Evolutionary conservation across 1,284 basidiomycete genomes (phyloP), one percentile per base, ranked within the genome.

Genomic region (Naganishia sp.): DNA sequence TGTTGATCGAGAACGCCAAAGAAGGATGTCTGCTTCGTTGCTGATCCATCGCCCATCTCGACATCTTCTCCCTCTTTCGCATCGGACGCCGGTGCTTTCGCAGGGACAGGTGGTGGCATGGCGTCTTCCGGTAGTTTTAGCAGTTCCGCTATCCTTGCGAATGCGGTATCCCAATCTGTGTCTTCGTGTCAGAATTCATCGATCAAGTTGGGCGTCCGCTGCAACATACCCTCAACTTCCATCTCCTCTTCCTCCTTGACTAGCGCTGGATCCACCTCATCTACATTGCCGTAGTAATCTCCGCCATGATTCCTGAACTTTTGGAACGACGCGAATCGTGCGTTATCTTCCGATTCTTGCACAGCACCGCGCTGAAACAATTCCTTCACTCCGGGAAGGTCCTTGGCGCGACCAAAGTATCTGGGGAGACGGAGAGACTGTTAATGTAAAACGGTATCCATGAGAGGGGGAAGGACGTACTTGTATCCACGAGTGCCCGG

Each of bases 401-500:
- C 96, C 75, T 94, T 95, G 4, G 95, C 94, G 35, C 95, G 87
- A 58, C 95, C 96, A 81, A 99, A 99, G 80, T 98, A 98, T 75
- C 92, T 94, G 71, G 1, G 28, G 32, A 47, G 11, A 32, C 23
- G 17, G 3, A 25, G 7, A 15, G 32, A 13, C 1, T 3, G 43
- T 35, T 13, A 58, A 28, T 18, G 9, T 28, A 15, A 21, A 54
- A 51, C 0, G 39, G 45, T 13, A 9, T 25, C 21, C 46, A 21
- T 17, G 6, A 41, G 9, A n/a, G 41, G 2, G 15, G 18, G 18
- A 39, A 54, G 18, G 9, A 84, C 88, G 71, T 72, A 93, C 92
- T 98, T 98, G 86, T 98, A 99, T 64, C 94, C 95, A 71, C 96
- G 90, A n/a, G 91, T 95, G 0, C 94, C 93, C 0, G 94, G 93